A percentile compares a stretch with the other conserved stretches of the same genome.
phyloP scores from a whole-genome alignment of 1,284 basidiomycete genomes.

The Farysia itapuensis region DNA sequence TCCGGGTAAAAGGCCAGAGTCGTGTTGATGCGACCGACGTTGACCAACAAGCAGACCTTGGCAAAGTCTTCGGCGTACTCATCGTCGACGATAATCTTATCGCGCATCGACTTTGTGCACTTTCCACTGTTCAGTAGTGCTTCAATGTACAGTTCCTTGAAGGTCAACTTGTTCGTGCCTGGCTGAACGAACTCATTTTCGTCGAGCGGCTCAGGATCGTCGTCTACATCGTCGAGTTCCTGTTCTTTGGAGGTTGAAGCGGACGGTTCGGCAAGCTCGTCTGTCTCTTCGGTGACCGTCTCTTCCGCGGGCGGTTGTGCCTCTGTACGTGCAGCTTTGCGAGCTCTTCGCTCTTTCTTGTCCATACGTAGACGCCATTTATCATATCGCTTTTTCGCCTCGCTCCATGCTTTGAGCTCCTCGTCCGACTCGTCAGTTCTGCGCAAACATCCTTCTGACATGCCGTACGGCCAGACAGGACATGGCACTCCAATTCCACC shows the following conservation, averaged over 20 bases:
- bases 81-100: constrained; percentile 78
- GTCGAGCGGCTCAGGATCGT: constrained; percentile 21
- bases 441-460: constrained; percentile 45
- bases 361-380: constrained; percentile 26
- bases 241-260: constrained; percentile 9
- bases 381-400: constrained; percentile 14
- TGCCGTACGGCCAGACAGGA: constrained; percentile 52
- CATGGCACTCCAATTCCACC: constrained; percentile 24
- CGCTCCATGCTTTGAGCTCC: constrained; percentile 37
- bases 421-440: constrained; percentile 46
- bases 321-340: constrained; percentile 18
- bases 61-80: constrained; percentile 79
- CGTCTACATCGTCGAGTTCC: constrained; percentile 20
- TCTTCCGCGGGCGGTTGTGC: constrained; percentile 3
- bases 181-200: constrained; percentile 40
- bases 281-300: constrained; percentile 24
- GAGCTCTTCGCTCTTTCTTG: constrained; percentile 21
- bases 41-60: constrained; percentile 77
- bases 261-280: constrained; percentile 31
- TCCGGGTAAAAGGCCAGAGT: constrained; percentile 78
- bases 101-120: constrained; percentile 82
- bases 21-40: constrained; percentile 89
- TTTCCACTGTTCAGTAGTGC: constrained; percentile 75
- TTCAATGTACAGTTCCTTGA: constrained; percentile 81
- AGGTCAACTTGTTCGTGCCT: constrained; percentile 63